These are phyloP conservation scores for Blastobotrys illinoisensis DNA, from an alignment of 1,139 yeast species.

Conservation along the genomic window DNA sequence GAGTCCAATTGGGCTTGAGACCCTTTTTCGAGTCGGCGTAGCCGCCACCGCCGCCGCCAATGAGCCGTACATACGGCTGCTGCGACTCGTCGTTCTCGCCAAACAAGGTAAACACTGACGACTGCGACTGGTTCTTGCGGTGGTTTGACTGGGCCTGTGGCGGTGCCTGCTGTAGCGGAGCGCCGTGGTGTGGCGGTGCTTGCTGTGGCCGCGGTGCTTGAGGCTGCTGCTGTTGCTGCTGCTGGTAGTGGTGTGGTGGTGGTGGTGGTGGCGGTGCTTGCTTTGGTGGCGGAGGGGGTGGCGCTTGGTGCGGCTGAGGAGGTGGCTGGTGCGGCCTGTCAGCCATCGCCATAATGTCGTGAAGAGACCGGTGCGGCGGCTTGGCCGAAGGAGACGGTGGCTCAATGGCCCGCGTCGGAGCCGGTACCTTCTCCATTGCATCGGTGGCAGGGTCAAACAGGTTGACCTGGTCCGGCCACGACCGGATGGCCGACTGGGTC, in stretches of 20 bases:
- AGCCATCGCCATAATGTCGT: slow-evolving; percentile 15
- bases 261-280: neutral
- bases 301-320: neutral
- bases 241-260: neutral
- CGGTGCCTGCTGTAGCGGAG: neutral
- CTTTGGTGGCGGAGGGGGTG: slow-evolving; percentile 2
- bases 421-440: slow-evolving; percentile 17
- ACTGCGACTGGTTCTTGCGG: slow-evolving; percentile 9
- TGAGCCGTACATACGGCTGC: slow-evolving; percentile 4
- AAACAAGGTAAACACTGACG: slow-evolving; percentile 11
- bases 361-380: slow-evolving; percentile 19
- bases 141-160: neutral
- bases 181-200: too few relatives aligned
- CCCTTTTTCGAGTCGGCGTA: slow-evolving; percentile 12
- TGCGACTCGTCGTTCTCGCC: slow-evolving; percentile 11
- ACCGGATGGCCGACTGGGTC: slow-evolving; percentile 13
- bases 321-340: slow-evolving; percentile 2
- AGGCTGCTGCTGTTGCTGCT: too few relatives aligned
- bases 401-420: slow-evolving; percentile 19
- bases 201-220: neutral
- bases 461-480: slow-evolving; percentile 17
- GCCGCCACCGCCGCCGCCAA: slow-evolving; percentile 14
- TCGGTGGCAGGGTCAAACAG: slow-evolving; percentile 14
- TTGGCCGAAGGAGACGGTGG: slow-evolving; percentile 21
- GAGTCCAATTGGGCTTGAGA: neutral